Conservation (phyloP, 306 rosid species). For the Carpinus fangiana region DNA sequence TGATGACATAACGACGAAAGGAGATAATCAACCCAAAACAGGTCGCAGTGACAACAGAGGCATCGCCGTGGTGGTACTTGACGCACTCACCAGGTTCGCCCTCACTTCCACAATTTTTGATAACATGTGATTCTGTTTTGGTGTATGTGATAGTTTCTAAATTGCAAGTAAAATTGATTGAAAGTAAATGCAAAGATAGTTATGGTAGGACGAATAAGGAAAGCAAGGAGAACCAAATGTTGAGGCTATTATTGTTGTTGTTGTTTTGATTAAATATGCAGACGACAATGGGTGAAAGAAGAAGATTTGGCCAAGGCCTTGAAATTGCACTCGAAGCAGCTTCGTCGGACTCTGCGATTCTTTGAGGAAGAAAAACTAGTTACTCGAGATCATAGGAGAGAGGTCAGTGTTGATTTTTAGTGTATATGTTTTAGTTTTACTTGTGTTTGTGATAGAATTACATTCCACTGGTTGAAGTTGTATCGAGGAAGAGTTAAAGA, state of each 20-base stretch:
- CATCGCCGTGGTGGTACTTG: constrained; percentile 99
- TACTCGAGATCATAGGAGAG: constrained; percentile 86
- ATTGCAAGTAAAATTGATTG: constrained; percentile 12
- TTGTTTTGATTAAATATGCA: constrained; percentile 22
- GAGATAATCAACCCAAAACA: constrained; percentile 89
- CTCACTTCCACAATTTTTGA: constrained; percentile 2
- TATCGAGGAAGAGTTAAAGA: not conserved
- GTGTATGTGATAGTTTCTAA: not conserved
- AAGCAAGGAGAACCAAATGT: not conserved
- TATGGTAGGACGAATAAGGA: not conserved
- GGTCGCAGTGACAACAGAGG: constrained; percentile 93
- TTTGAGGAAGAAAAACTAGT: constrained; percentile 95
- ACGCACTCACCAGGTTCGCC: constrained; percentile 84
- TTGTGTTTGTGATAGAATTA: not conserved
- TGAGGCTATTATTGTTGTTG: constrained; percentile 8
- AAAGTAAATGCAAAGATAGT: not conserved
- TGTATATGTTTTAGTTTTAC: constrained; percentile 8
- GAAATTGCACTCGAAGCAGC: constrained; percentile 85
- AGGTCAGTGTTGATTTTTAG: constrained; percentile 50
- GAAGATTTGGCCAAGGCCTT: constrained; percentile 98
- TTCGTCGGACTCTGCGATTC: constrained; percentile 76
- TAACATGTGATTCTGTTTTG: constrained; percentile 11
- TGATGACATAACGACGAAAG: constrained; percentile 79
- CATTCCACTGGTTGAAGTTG: not conserved
- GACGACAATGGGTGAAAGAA: constrained; percentile 97